Conservation (phyloP, 176 grass and related monocot genomes). For the Carex pumila region DNA sequence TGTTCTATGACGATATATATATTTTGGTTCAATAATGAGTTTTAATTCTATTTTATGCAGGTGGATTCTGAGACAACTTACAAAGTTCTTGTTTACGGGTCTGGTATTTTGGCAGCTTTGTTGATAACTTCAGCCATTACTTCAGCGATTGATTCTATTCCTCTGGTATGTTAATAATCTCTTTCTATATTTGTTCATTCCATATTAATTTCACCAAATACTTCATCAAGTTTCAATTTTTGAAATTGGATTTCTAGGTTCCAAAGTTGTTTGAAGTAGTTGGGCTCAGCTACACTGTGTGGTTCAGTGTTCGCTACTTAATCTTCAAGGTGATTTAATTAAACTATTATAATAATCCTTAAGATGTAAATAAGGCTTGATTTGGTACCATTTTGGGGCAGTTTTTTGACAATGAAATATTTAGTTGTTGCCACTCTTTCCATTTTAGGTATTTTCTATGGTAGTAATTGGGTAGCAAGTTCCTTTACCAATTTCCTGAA, state of each 20-base stretch:
- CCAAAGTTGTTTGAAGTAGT: constrained; percentile 86
- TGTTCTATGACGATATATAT: neutral
- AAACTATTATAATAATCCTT: neutral
- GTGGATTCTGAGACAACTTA: constrained; percentile 52
- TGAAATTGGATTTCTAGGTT: constrained; percentile 34
- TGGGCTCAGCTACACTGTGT: constrained; percentile 77
- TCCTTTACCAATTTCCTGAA: neutral
- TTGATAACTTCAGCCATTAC: constrained; percentile 60
- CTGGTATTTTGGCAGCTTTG: constrained; percentile 42
- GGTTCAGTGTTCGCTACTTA: constrained; percentile 79
- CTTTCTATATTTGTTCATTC: neutral
- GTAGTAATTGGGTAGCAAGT: neutral
- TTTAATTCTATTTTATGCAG: constrained; percentile 33
- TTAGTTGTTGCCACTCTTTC: neutral
- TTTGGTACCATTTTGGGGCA: neutral
- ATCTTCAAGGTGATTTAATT: constrained; percentile 64
- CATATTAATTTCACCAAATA: neutral
- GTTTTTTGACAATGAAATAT: neutral
- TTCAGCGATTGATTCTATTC: constrained; percentile 70
- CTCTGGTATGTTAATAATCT: constrained; percentile 35
- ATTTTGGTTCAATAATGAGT: neutral
- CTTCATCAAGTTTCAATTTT: neutral
- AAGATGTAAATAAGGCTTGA: neutral
- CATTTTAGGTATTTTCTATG: neutral
- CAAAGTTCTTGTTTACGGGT: constrained; percentile 46